Evolutionary conservation across 2,329 filamentous ascomycete genomes (phyloP).

Genomic region (Epichloe amarillans): DNA sequence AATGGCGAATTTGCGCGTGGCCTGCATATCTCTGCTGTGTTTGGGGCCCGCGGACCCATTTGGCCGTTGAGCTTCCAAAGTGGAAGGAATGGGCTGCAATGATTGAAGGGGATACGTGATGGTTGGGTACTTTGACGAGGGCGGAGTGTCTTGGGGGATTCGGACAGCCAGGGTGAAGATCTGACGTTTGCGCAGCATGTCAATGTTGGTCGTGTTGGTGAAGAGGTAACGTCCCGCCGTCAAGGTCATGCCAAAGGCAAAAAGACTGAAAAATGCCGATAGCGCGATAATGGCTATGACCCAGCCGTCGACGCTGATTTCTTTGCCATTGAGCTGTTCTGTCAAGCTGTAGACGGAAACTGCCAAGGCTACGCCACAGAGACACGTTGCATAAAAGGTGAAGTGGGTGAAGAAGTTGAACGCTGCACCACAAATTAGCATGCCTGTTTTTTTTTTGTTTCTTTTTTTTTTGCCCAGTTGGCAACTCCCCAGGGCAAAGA

Average conservation of each 20-base stretch:
- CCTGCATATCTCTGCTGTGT: slow-evolving; percentile 28
- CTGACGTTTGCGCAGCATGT: slow-evolving; percentile 51
- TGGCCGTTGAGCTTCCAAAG: not conserved
- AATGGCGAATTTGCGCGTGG: slow-evolving; percentile 63
- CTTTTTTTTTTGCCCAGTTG: not conserved
- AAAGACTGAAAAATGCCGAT: slow-evolving; percentile 63
- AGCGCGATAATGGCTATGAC: slow-evolving; percentile 56
- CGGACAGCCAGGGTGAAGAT: slow-evolving; percentile 64
- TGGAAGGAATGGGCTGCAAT: not conserved
- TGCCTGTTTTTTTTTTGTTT: not conserved
- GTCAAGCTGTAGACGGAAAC: slow-evolving; percentile 51
- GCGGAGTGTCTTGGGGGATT: slow-evolving; percentile 34
- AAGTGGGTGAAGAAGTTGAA: slow-evolving; percentile 95
- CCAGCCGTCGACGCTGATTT: slow-evolving; percentile 35
- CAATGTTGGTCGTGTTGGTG: slow-evolving; percentile 72
- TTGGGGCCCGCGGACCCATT: slow-evolving; percentile 8
- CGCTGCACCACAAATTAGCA: slow-evolving; percentile 24
- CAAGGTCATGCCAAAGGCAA: slow-evolving; percentile 61
- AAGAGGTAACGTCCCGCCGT: slow-evolving; percentile 59
- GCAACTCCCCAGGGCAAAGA: no score
- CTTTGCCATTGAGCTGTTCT: slow-evolving; percentile 31
- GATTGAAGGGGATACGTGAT: slow-evolving; percentile 44
- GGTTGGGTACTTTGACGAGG: slow-evolving; percentile 31
- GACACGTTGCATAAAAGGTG: slow-evolving; percentile 56
- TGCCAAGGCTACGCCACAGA: slow-evolving; percentile 50